These are phyloP conservation scores for Thelonectria discophora DNA, from an alignment of 2,329 filamentous ascomycete genomes.

Conservation along the genomic window DNA sequence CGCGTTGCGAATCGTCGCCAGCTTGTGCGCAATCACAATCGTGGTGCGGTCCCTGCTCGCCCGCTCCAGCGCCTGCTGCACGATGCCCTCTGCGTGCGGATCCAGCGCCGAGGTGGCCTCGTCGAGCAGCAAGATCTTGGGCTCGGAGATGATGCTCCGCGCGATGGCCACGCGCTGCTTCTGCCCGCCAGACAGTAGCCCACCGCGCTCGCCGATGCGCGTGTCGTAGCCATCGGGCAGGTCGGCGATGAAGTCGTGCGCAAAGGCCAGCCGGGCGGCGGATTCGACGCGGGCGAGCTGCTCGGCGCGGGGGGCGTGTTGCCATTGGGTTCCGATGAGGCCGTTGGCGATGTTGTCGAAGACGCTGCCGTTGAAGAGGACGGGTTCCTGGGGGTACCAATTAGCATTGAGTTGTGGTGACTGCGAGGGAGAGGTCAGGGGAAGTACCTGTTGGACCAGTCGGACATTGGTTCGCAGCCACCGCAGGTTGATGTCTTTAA, in stretches of 20 bases:
- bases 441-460: conserved; percentile 13
- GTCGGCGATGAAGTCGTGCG: conserved; percentile 58
- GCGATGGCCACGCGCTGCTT: conserved; percentile 70
- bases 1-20: conserved; percentile 65
- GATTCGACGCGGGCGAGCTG: conserved; percentile 52
- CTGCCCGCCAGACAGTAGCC: conserved; percentile 72
- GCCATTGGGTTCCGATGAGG: conserved; percentile 49
- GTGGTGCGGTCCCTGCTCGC: conserved; percentile 66
- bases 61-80: conserved; percentile 62
- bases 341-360: conserved; percentile 63
- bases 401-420: background rate
- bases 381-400: conserved; percentile 46
- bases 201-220: conserved; percentile 67
- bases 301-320: conserved; percentile 46
- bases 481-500: conserved; percentile 45
- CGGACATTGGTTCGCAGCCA: conserved; percentile 47
- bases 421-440: too few relatives aligned
- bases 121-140: conserved; percentile 68
- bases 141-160: conserved; percentile 52
- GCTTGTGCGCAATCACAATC: conserved; percentile 69
- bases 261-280: conserved; percentile 58
- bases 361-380: conserved; percentile 55
- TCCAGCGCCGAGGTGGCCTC: conserved; percentile 69
- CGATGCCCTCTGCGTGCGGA: conserved; percentile 54
- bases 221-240: conserved; percentile 60